These are phyloP conservation scores for Rosa lucieae DNA, from an alignment of 306 rosid species.

Conservation along the genomic window DNA sequence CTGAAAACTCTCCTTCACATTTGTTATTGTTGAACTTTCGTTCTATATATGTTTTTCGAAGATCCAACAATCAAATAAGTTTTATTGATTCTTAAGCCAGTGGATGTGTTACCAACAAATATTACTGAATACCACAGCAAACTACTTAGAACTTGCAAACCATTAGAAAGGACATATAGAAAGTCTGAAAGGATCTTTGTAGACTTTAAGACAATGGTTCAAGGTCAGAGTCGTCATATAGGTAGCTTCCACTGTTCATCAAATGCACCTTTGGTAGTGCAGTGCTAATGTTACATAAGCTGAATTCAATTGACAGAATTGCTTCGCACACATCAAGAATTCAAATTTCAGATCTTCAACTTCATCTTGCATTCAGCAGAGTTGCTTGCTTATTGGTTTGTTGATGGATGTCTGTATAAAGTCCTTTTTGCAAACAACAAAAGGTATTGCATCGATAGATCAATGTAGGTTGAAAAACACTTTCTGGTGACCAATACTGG, in stretches of 20 bases:
- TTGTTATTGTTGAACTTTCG: background rate
- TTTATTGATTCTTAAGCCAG: background rate
- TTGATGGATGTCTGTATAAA: background rate
- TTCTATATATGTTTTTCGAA: background rate
- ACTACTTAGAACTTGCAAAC: slow-evolving; percentile 2
- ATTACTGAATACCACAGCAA: background rate
- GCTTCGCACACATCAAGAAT: background rate
- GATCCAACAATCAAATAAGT: background rate
- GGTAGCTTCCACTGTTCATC: slow-evolving; percentile 8
- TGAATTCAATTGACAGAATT: slow-evolving; percentile 1
- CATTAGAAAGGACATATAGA: background rate
- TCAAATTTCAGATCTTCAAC: slow-evolving; percentile 3
- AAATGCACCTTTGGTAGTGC: background rate
- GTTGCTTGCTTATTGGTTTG: background rate
- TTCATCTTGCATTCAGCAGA: background rate
- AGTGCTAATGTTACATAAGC: background rate
- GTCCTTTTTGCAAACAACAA: background rate
- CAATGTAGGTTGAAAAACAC: background rate
- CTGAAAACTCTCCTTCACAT: slow-evolving; percentile 14
- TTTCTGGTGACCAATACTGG: background rate
- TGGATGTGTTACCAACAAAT: background rate
- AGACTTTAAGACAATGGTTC: background rate
- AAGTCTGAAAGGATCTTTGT: background rate
- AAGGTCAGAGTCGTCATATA: background rate
- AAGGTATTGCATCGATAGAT: background rate